Evolutionary conservation across 768 basidiomycete species (phyloP), one percentile per base, ranked within the genome.

Genomic region (Nidularia pulvinata): DNA sequence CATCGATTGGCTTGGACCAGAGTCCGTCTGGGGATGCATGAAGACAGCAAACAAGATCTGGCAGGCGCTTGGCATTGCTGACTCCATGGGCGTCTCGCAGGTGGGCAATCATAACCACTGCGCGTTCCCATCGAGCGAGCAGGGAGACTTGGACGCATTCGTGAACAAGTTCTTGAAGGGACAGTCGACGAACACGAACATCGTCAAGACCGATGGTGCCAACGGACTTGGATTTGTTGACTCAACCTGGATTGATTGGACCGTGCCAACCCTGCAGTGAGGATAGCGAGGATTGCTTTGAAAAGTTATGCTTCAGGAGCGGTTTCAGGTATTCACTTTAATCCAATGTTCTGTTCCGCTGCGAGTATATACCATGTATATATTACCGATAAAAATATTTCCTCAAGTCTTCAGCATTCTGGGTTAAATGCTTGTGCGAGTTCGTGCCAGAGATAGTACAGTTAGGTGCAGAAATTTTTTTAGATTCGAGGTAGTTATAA

Each of bases 101-200:
- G 69, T 78, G 25, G 82, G 81, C 25, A 76, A 76, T 53, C 82
- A 85, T 57, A 64, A 65, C 34, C 84, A 85, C 58, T 85, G 84
- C 65, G 66, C 66, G 2, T 84, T 81, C 77, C 84, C 84, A 2
- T 66, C 76, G 4, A 60, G 56, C 43, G 74, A 81, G 54, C 71
- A 77, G 49, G 61, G 68, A 1, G 70, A 76, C 37, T 67, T 85
- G 51, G 72, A 71, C 54, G 82, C 82, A 10, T 85, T 83, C 63
- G 65, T 85, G 58, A 72, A 81, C 67, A 78, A 77, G 59, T 85
- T 83, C 69, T 64, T 85, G 62, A 69, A 79, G 49, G 75, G 67
- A 25, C 72, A 82, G 64, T 61, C 65, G 33, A 70, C 74, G 14
- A 82, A 74, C 67, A 84, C 83, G 6, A 73, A 68, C 59, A 69